phyloP scores from a whole-genome alignment of 1,139 yeast species.

The Wickerhamiella pararugosa region DNA sequence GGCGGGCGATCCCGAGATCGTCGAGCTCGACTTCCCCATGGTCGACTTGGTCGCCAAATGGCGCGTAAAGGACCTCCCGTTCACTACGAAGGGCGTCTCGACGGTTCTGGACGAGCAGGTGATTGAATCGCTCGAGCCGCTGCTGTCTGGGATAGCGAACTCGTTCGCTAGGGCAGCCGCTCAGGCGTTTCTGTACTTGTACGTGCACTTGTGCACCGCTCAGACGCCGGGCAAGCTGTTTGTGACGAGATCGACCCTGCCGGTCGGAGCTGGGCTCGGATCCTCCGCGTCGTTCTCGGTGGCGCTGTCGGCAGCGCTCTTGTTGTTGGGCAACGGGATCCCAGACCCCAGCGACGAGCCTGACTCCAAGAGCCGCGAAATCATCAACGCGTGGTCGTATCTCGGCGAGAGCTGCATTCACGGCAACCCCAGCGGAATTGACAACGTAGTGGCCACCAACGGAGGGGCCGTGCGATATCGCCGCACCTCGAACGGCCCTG shows the following conservation, averaged over 20 bases:
- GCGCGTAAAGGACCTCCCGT: constrained; percentile 45
- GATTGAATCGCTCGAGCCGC: constrained; percentile 32
- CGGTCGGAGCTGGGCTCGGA: constrained; percentile 96
- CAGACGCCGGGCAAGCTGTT: constrained; percentile 39
- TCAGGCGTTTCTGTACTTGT: constrained; percentile 68
- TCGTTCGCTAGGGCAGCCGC: constrained; percentile 70
- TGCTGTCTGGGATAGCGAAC: constrained; percentile 34
- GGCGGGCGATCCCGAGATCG: constrained; percentile 20
- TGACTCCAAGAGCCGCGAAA: constrained; percentile 25
- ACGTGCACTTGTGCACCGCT: constrained; percentile 40
- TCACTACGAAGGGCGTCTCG: constrained; percentile 6
- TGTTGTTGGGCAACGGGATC: constrained; percentile 45
- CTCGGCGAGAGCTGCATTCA: constrained; percentile 92
- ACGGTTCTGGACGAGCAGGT: constrained; percentile 48
- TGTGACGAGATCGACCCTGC: constrained; percentile 66
- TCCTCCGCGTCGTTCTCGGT: constrained; percentile 88
- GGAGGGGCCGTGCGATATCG: constrained; percentile 94
- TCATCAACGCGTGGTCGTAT: constrained; percentile 76
- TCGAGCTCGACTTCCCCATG: constrained; percentile 71
- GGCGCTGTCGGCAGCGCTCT: constrained; percentile 63
- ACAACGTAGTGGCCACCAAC: constrained; percentile 86
- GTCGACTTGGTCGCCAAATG: constrained; percentile 51
- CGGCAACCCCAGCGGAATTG: constrained; percentile 96
- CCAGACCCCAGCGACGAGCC: constrained; percentile 7
- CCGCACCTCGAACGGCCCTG: constrained; percentile 27